Base-by-base conservation (phyloP, 116 monocot species). In the Thalassia testudinum region DNA sequence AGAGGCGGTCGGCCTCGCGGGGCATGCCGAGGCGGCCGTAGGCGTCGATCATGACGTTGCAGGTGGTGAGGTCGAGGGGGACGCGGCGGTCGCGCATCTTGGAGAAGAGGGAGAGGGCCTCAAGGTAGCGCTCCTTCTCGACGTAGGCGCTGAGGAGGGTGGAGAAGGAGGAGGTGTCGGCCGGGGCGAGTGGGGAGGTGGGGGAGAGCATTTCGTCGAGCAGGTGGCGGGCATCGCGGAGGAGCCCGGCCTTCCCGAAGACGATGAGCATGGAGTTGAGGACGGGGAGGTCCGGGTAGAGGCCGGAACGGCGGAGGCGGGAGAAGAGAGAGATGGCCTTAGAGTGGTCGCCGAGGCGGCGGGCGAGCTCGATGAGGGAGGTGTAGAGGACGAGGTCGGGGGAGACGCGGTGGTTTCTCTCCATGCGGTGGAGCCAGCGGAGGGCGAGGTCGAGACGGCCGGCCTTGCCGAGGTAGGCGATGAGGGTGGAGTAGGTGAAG, bases 1-100 rank as follows among this genome's bases (percentile, higher is more conserved):
- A 95, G 53, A 95, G 72, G 19, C 85, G 68, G 52, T 87, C 95
- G 18, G 95, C 95, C 54, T 95, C 95, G 47, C 74, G 71, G 12
- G 79, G 65, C 78, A 95, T 79, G 70, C 72, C 85, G 14, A 88
- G 67, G 53, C 79, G 75, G 11, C 95, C 95, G 65, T 95, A 95
- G 27, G 74, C 76, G 50, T 85, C 71, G 53, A 95, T 72, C 76
- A 84, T 74, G 56, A 95, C 72, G 67, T 95, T 95, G 70, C 72
- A 84, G 17, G 72, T 51, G 40, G 79, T 74, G 2, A 81, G 64
- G 47, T 95, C 95, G 15, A 75, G 66, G 17, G 45, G 56, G 18
- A 78, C 61, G 13, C 59, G 48, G 15, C 66, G 52, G 10, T 26
- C 28, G 16, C 67, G 70, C 88, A 95, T 95, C 42, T 78, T 73